Evolutionary conservation across 2,329 filamentous ascomycete species (phyloP).

Genomic region (Fragosphaeria purpurea): DNA sequence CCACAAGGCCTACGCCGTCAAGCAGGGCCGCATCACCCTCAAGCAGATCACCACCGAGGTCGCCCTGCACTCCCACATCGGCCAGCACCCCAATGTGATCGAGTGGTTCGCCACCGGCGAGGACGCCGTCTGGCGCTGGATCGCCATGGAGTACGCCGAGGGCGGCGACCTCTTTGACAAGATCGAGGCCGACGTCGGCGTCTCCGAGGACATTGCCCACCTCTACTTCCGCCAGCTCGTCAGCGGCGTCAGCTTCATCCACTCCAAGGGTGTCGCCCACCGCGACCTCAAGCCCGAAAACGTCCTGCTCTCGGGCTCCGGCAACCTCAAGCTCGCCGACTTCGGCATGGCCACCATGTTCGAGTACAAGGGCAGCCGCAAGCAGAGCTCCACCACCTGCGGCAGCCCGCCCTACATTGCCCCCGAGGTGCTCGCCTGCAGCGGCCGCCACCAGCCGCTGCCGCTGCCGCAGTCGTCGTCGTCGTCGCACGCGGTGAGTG

Average conservation of each 20-base stretch:
- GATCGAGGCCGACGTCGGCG: slow-evolving; percentile 93
- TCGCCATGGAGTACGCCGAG: slow-evolving; percentile 94
- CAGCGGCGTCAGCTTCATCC: slow-evolving; percentile 85
- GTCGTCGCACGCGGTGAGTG: no score
- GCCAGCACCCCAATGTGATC: slow-evolving; percentile 86
- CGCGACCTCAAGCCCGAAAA: slow-evolving; percentile 92
- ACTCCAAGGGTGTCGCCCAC: slow-evolving; percentile 90
- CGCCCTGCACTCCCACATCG: slow-evolving; percentile 77
- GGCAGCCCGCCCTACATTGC: slow-evolving; percentile 96
- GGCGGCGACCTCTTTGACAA: slow-evolving; percentile 98
- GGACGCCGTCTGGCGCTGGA: slow-evolving; percentile 85
- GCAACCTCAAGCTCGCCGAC: slow-evolving; percentile 87
- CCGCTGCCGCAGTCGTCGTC: not conserved
- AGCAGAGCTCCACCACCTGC: slow-evolving; percentile 80
- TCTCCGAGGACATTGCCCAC: slow-evolving; percentile 90
- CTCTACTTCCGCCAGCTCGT: slow-evolving; percentile 92
- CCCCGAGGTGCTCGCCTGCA: slow-evolving; percentile 66
- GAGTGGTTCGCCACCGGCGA: slow-evolving; percentile 84
- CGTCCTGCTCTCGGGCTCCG: slow-evolving; percentile 74
- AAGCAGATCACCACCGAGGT: slow-evolving; percentile 92
- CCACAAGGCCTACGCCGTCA: slow-evolving; percentile 89
- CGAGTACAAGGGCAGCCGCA: slow-evolving; percentile 73
- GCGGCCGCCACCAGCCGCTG: slow-evolving; percentile 33
- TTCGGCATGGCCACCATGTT: slow-evolving; percentile 95
- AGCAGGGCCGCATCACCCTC: slow-evolving; percentile 75